phyloP scores from a whole-genome alignment of 768 basidiomycete genomes.

The Leccinum subtestaceum region DNA sequence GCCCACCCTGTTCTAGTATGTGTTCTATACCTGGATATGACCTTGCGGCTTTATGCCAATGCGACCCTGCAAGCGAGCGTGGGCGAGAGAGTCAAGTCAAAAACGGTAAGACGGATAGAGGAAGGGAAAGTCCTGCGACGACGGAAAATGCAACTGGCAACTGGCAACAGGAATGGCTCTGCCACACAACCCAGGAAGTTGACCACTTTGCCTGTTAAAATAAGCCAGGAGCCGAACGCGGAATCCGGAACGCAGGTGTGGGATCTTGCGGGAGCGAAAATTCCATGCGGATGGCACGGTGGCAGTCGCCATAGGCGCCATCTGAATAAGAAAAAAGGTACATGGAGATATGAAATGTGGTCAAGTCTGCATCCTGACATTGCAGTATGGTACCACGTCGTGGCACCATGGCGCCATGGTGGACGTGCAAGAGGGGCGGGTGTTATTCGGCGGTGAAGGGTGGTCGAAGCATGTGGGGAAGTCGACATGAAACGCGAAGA shows the following conservation, averaged over 20 bases:
- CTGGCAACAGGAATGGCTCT: neutral
- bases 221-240: neutral
- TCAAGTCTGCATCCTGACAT: conserved; percentile 7
- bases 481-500: conserved; percentile 23
- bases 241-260: conserved; percentile 3
- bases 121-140: conserved; percentile 1
- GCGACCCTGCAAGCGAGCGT: conserved; percentile 3
- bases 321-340: neutral
- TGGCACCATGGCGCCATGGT: neutral
- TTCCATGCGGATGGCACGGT: neutral
- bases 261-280: neutral
- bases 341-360: neutral
- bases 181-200: conserved; percentile 17
- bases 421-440: conserved; percentile 6
- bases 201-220: conserved; percentile 6
- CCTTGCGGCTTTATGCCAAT: conserved; percentile 16
- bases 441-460: conserved; percentile 19
- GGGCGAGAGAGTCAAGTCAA: conserved; percentile 7
- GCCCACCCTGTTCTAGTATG: neutral
- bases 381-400: neutral
- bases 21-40: conserved; percentile 11
- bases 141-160: conserved; percentile 16
- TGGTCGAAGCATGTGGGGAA: conserved; percentile 22
- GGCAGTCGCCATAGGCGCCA: neutral
- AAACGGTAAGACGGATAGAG: conserved; percentile 13